Evolutionary conservation across 768 basidiomycete species (phyloP), one percentile per base, ranked within the genome.

Genomic region (Boletus bicolor): DNA sequence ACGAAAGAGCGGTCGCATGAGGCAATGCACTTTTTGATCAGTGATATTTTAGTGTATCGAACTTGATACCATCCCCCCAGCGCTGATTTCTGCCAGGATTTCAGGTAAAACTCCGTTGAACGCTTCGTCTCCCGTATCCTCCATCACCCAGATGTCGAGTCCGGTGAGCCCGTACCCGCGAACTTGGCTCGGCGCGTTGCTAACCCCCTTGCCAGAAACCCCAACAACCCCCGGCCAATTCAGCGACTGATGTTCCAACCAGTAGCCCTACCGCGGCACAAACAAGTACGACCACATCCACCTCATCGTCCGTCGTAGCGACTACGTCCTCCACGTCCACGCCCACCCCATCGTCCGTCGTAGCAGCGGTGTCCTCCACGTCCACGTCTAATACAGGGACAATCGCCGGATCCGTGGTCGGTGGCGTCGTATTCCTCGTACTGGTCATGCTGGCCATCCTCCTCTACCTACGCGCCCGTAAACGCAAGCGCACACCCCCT

Each of bases 361-460:
- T 34, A 65, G 34, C 59, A 21, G 54, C 63, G 15, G 26, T 61
- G 8, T 55, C 62, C 34, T 7, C 60, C 41, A 61, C 45, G 24
- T 59, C 60, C 57, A 61, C 45, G 26, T 59, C 60, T 56, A 50
- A 52, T 21, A 72, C 72, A 9, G 83, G 80, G 10, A 75, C 75
- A 5, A 81, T 86, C 39, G 82, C 78, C 6, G 85, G 84, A 3
- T 73, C 76, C 15, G 73, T 83, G 45, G 57, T 86, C 17, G 84
- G 81, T n/a, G 76, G 73, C 32, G 65, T 81, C 35, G 56, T 76
- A 9, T 56, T 79, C 42, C 57, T 81, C 53, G 56, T 70, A 10
- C 59, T 80, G 44, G 35, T 76, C 15, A 44, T 66, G 7, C 50
- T 77, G 8, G 72, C 61, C 34, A 34, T 73, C n/a, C 55, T 83